Evolutionary conservation across 352 stramenopile genomes (phyloP).

Genomic region (Pythium rhizo-oryzae): DNA sequence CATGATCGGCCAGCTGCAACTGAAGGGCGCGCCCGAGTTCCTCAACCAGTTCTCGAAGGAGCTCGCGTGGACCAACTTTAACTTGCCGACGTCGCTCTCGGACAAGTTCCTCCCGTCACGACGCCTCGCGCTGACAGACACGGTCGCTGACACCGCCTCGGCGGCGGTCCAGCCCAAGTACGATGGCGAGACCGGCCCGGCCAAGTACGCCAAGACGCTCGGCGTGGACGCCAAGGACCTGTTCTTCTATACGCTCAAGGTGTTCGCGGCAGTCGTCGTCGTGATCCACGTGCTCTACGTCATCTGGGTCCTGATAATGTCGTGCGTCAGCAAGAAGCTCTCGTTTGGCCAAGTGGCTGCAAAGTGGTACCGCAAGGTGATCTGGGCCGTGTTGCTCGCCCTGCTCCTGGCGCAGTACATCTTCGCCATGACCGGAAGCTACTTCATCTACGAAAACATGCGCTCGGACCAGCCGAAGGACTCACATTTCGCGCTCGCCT

Average conservation of each 20-base stretch:
- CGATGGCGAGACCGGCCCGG: constrained; percentile 55
- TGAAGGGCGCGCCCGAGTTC: constrained; percentile 75
- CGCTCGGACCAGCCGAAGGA: constrained; percentile 37
- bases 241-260: constrained; percentile 83
- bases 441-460: constrained; percentile 60
- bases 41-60: constrained; percentile 82
- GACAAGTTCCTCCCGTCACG: constrained; percentile 26
- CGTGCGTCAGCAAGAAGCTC: constrained; percentile 50
- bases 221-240: constrained; percentile 63
- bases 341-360: constrained; percentile 53
- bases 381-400: constrained; percentile 71
- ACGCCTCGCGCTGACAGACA: constrained; percentile 19
- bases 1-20: constrained; percentile 82
- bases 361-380: constrained; percentile 83
- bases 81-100: constrained; percentile 60
- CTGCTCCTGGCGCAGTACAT: constrained; percentile 87
- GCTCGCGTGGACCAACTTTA: constrained; percentile 88
- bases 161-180: constrained; percentile 33
- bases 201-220: constrained; percentile 70
- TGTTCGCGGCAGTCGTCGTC: constrained; percentile 59
- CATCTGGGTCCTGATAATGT: constrained; percentile 55
- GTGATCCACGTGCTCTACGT: constrained; percentile 67
- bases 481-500: constrained; percentile 42
- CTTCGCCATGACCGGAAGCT: constrained; percentile 83
- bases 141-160: constrained; percentile 11